Evolutionary conservation across 352 stramenopile species (phyloP), one percentile per base, ranked within the genome.

Genomic region (Phytophthora fragariaefolia): DNA sequence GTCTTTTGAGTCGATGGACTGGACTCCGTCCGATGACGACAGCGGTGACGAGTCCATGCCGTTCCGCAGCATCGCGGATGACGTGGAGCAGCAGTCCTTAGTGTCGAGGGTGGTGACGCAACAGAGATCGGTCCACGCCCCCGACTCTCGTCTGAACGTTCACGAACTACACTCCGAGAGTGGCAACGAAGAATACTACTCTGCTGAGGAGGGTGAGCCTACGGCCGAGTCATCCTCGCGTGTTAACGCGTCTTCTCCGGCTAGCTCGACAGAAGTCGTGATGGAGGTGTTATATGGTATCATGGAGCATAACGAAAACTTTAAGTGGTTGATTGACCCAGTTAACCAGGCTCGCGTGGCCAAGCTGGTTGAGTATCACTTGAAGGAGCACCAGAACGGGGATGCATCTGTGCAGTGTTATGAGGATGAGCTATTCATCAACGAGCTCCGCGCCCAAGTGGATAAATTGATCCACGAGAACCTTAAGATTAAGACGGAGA

Each of bases 391-490:
- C 32, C 61, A 62, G 20, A 71, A 60, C 45, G 63, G 47, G 36
- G 66, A 65, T 23, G 36, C 24, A 22, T 70, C 68, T 17, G 58
- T 58, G 1, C 59, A 56, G 0, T 54, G 54, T 17, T 67, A 66
- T 7, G 78, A 87, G 43, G 58, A 77, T 24, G 70, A 75, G 46
- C 59, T 60, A 15, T 66, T 80, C 38, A 70, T 76, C 20, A 69
- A 63, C 20, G 81, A 85, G 23, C 74, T 92, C 22, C 81, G 80
- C 10, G 73, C 71, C 0, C 79, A 92, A 26, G 72, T 91, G 54
- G 80, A 91, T 55, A 43, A 81, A 54, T 54, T 91, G 28, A 71
- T 89, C 15, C 74, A 71, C 15, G 80, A 92, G 62, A 92, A 90
- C 45, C 50, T 81, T 13, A 78, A 81, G 69, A 85, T 88, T 8